Base-by-base conservation (phyloP, 768 basidiomycete species). In the Daedaleopsis nitida region DNA sequence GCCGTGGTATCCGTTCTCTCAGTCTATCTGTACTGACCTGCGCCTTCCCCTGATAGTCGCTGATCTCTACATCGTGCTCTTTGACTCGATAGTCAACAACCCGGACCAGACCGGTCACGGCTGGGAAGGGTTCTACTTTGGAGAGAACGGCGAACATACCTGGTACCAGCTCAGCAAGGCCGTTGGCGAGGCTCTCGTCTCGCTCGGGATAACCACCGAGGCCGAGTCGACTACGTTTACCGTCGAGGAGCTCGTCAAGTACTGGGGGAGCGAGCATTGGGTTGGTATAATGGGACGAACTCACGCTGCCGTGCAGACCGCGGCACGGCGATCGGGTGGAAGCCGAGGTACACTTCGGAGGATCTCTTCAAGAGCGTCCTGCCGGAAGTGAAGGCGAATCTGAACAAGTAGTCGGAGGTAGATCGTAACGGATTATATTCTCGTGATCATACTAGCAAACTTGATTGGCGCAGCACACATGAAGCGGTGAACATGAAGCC, bases 321-420 rank as follows among this genome's bases (percentile, higher is more conserved):
- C 53, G 74, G 76, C 0, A 73, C 74, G 48, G 68, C 70, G 13
- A 65, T 86, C 47, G 84, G 85, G 14, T 86, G 85, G 85, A 78
- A 77, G 57, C 82, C 86, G 12, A 76, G 63, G 58, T 77, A 76
- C 65, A 78, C 72, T 13, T 82, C 78, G 12, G 69, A 77, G 55
- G 84, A 86, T 67, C 77, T 86, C 73, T 64, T 86, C 13, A 72
- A 70, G 39, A 82, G 79, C 63, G 76, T 86, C 53, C 73, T 75
- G 58, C 69, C 74, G 7, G 83, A 85, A 68, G 76, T 82, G 1
- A 76, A 77, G 59, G 68, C 64, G 21, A 1, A 23, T 34, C 10
- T 34, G 55, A 62, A 62, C 57, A 34, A 47, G 37, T n/a, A n/a
- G n/a, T n/a, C n/a, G n/a, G n/a, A n/a, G n/a, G n/a, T n/a, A n/a